Conservation (phyloP, 1,139 yeast species). For the Wickerhamomyces sp. region DNA sequence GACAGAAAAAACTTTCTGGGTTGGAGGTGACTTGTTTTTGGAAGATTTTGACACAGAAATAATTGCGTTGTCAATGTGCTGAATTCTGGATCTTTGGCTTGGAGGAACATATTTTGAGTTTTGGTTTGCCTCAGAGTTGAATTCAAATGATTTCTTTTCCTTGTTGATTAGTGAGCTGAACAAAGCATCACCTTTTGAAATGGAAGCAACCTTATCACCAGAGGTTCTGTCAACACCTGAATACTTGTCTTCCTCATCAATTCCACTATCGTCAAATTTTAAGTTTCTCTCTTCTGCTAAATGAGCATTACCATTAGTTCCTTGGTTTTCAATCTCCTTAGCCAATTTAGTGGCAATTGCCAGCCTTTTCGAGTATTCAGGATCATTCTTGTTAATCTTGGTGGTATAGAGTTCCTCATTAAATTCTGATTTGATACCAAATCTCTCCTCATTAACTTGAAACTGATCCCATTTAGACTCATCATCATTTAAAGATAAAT, state of each 20-base stretch:
- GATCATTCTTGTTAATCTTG: conserved; percentile 66
- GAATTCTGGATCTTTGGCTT: conserved; percentile 58
- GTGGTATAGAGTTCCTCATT: conserved; percentile 93
- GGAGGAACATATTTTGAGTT: conserved; percentile 51
- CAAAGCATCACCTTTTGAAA: conserved; percentile 54
- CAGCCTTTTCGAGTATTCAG: conserved; percentile 64
- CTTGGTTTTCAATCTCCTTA: conserved; percentile 69
- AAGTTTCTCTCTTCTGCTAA: conserved; percentile 89
- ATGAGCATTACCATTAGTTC: conserved; percentile 65
- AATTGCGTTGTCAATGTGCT: conserved; percentile 76
- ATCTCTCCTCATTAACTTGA: conserved; percentile 79
- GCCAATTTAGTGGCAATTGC: conserved; percentile 77
- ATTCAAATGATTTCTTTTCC: conserved; percentile 18
- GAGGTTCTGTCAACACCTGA: conserved; percentile 67
- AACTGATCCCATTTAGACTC: conserved; percentile 80
- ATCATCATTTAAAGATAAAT: conserved; percentile 43
- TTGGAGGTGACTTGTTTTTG: background rate
- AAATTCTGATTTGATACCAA: conserved; percentile 82
- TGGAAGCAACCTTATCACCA: conserved; percentile 11
- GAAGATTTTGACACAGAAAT: conserved; percentile 36
- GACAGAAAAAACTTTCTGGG: background rate
- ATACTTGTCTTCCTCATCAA: conserved; percentile 94
- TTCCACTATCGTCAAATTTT: conserved; percentile 71
- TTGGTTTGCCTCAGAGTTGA: conserved; percentile 1
- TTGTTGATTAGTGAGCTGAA: conserved; percentile 53